Evolutionary conservation across 148 eudicot genomes (phyloP), one percentile per base, ranked within the genome.

Genomic region (Silene uniflora): DNA sequence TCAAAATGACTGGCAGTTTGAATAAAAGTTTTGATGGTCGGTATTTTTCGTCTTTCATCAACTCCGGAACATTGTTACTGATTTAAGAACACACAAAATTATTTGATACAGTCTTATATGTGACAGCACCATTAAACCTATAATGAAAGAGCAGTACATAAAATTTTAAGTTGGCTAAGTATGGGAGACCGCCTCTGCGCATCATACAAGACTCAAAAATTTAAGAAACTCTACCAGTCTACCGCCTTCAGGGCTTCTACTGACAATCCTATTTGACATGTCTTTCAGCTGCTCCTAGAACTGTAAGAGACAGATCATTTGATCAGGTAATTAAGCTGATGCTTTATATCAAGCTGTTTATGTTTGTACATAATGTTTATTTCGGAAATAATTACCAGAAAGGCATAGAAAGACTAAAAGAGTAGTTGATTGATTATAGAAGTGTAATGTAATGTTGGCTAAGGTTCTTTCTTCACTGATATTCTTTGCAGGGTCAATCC

Each of bases 1-100:
- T 88, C 73, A 93, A 93, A 85, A 91, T 81, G 97, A 93, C 97
- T 10, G 98, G 98, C 35, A 93, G 98, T 82, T 82, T 90, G 79
- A 88, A 90, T 59, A 93, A 91, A 83, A 93, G 98, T 78, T 93
- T 93, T 72, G 97, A 93, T 82, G 93, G 98, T 93, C 29, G 49
- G 62, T 35, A 35, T 35, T 77, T 29, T 39, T 29, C 7, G 74
- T 13, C 75, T 47, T 21, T n/a, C 52, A 22, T 61, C 65, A 61
- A 11, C 3, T 61, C 7, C n/a, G 55, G 11, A 35, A 46, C n/a
- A 42, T 66, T 72, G 59, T 68, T 55, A 35, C 19, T 5, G 13
- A 4, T 29, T 29, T 29, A 29, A 29, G 32, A 29, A 29, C 32
- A 4, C 32, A 4, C 32, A 29, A 29, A 29, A 29, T 29, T 29